A percentile compares a stretch with the other conserved stretches of the same genome.
Conservation (phyloP, 2,329 filamentous ascomycete species). For the Phoma sp. region DNA sequence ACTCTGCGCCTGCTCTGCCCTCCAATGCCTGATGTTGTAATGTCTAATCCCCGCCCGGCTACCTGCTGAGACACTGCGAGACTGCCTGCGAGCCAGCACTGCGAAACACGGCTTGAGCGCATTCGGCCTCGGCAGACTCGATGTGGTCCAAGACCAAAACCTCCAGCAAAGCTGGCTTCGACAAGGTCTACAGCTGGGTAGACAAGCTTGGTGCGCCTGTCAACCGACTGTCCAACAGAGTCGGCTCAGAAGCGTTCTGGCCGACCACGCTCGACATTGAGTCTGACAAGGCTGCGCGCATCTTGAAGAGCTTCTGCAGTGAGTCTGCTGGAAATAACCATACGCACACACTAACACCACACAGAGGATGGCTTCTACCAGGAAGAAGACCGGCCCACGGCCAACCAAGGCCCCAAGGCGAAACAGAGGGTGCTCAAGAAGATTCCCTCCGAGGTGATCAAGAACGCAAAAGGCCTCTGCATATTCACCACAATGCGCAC, state of each 20-base stretch:
- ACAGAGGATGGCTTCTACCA: constrained; percentile 73
- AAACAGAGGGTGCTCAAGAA: constrained; percentile 76
- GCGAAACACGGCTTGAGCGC: constrained; percentile 15
- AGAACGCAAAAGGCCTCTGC: constrained; percentile 87
- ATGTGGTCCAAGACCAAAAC: constrained; percentile 49
- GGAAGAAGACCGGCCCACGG: constrained; percentile 57
- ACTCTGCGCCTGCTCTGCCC: constrained; percentile 5
- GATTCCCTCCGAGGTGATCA: constrained; percentile 83
- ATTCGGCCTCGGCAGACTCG: background rate
- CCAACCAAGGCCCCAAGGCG: constrained; percentile 61
- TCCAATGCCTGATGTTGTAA: constrained; percentile 25
- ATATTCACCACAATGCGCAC: constrained; percentile 97
- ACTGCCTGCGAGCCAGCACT: too few relatives aligned
- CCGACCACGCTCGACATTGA: constrained; percentile 86
- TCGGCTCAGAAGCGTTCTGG: constrained; percentile 85
- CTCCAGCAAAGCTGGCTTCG: constrained; percentile 61
- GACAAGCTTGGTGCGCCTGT: constrained; percentile 78
- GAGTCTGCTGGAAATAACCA: constrained; percentile 49
- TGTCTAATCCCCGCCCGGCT: constrained; percentile 30
- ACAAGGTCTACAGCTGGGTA: constrained; percentile 72
- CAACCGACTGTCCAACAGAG: constrained; percentile 80
- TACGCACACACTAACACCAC: constrained; percentile 22
- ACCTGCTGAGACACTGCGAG: constrained; percentile 28
- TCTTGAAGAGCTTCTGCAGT: constrained; percentile 90
- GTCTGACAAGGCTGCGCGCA: constrained; percentile 88